Evolutionary conservation across 2,329 filamentous ascomycete genomes (phyloP).

Genomic region (Nothopassalora personata): DNA sequence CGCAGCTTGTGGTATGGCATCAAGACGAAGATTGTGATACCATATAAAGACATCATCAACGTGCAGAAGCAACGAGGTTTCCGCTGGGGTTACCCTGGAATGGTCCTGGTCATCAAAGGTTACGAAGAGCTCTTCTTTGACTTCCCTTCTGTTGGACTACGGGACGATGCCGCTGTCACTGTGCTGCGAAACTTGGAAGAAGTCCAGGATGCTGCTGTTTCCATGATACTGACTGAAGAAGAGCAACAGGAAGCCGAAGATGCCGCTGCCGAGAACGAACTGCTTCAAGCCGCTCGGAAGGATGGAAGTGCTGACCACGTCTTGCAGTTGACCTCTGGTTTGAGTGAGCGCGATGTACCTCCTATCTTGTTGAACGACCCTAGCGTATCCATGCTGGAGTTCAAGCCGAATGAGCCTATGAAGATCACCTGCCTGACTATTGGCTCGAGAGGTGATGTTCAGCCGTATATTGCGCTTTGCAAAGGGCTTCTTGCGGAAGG

Average conservation of each 20-base stretch:
- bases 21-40: conserved; percentile 84
- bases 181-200: conserved; percentile 72
- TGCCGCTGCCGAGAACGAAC: conserved; percentile 72
- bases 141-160: conserved; percentile 68
- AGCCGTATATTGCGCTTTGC: conserved; percentile 94
- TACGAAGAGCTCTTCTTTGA: conserved; percentile 98
- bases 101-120: conserved; percentile 87
- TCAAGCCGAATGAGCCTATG: conserved; percentile 76
- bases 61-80: conserved; percentile 94
- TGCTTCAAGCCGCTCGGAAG: conserved; percentile 67
- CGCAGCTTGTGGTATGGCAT: conserved; percentile 84
- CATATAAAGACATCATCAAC: conserved; percentile 85
- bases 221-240: conserved; percentile 60
- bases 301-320: conserved; percentile 39
- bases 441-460: conserved; percentile 89
- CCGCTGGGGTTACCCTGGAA: conserved; percentile 79
- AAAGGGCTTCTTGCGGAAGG: conserved; percentile 85
- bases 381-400: conserved; percentile 79
- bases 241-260: conserved; percentile 66
- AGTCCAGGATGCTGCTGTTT: conserved; percentile 64
- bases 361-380: conserved; percentile 87
- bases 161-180: conserved; percentile 85
- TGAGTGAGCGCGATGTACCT: conserved; percentile 50
- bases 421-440: conserved; percentile 92
- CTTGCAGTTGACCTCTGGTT: conserved; percentile 28